Percentiles rank a stretch among this genome's conserved stretches.
phyloP scores from a whole-genome alignment of 257 asterid species.

The Salvia miltiorrhiza region DNA sequence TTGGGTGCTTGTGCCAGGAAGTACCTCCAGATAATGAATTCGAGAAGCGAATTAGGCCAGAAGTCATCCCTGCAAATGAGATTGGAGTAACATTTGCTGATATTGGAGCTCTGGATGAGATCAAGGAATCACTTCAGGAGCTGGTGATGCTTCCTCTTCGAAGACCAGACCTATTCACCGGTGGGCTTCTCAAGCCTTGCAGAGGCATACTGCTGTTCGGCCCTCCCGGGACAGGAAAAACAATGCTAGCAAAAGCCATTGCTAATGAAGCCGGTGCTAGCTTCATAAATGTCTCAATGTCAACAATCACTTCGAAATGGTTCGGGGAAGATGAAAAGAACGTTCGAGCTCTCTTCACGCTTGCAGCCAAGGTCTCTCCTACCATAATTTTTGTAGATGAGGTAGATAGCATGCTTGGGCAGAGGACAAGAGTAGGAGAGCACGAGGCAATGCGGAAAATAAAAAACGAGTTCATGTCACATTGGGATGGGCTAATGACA shows the following conservation, averaged over 20 bases:
- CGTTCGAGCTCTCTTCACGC: slow-evolving; percentile 89
- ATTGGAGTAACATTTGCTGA: slow-evolving; percentile 84
- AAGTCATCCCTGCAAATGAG: slow-evolving; percentile 83
- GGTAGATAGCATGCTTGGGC: slow-evolving; percentile 98
- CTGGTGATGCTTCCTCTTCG: slow-evolving; percentile 94
- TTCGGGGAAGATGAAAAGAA: slow-evolving; percentile 94
- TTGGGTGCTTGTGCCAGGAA: slow-evolving; percentile 45
- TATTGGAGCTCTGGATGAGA: slow-evolving; percentile 80
- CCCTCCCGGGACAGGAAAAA: slow-evolving; percentile 96
- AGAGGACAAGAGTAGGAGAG: slow-evolving; percentile 87
- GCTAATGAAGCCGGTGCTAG: slow-evolving; percentile 97
- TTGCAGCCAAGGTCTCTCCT: slow-evolving; percentile 87
- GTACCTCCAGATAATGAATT: slow-evolving; percentile 79
- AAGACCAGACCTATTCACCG: slow-evolving; percentile 88
- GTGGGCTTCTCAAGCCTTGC: slow-evolving; percentile 95
- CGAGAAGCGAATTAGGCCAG: slow-evolving; percentile 87
- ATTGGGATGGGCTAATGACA: slow-evolving; percentile 89
- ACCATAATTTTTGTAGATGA: slow-evolving; percentile 89
- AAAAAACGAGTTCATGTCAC: slow-evolving; percentile 85
- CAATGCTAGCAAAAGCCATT: slow-evolving; percentile 97
- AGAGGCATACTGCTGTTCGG: slow-evolving; percentile 92
- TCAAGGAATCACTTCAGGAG: slow-evolving; percentile 85
- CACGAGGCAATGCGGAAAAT: slow-evolving; percentile 95
- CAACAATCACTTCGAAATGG: slow-evolving; percentile 96
- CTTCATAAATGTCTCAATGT: slow-evolving; percentile 93